These are phyloP conservation scores for Pythium rishiriense DNA, from an alignment of 352 stramenopile genomes.

Conservation along the genomic window DNA sequence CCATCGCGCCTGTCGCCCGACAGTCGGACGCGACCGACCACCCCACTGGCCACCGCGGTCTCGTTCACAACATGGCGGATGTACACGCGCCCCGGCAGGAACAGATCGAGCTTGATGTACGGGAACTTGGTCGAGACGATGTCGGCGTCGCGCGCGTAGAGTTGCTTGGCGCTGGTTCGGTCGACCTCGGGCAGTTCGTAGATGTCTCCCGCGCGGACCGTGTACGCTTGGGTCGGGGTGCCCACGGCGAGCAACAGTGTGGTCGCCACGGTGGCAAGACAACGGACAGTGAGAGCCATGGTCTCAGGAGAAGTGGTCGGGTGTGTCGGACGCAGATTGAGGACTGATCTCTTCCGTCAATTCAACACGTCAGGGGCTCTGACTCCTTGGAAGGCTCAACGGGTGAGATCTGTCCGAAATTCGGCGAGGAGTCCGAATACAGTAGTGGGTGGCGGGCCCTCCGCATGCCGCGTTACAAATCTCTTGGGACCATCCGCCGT, in stretches of 20 bases:
- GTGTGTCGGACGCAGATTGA: too few species aligned
- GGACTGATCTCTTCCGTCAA: too few species aligned
- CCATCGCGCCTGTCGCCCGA: neutral
- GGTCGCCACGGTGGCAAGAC: neutral
- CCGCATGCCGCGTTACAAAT: too few species aligned
- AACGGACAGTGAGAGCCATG: neutral
- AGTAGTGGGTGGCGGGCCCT: too few species aligned
- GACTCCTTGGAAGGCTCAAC: too few species aligned
- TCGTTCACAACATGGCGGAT: neutral
- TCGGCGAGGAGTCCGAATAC: too few species aligned
- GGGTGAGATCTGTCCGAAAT: too few species aligned
- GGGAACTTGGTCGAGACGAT: neutral
- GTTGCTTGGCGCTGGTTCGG: neutral
- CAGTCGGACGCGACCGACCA: neutral
- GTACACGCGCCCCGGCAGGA: neutral
- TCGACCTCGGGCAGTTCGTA: neutral
- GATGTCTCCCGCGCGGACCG: neutral
- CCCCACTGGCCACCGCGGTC: neutral
- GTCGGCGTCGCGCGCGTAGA: neutral
- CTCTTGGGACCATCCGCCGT: too few species aligned
- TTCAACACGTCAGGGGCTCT: too few species aligned
- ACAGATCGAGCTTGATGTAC: neutral
- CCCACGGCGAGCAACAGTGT: neutral
- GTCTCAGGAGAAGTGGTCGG: too few species aligned
- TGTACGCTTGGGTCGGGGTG: neutral